phyloP scores from a whole-genome alignment of 2,329 filamentous ascomycete genomes.

The Neonectria neomacrospora region DNA sequence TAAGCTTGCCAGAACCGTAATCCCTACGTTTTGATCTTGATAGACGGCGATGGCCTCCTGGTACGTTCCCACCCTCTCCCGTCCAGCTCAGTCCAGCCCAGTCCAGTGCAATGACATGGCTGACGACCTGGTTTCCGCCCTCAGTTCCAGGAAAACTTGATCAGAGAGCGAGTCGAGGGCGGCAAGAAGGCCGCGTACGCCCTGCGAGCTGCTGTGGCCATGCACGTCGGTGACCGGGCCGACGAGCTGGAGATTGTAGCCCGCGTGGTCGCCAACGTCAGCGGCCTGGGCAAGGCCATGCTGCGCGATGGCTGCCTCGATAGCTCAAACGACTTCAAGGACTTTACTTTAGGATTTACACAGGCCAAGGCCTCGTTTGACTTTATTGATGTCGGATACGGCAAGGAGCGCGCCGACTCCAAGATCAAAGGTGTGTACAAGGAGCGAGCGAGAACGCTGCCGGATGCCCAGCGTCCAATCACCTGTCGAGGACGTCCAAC shows the following conservation, averaged over 20 bases:
- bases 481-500: neutral
- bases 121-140: conserved; percentile 21
- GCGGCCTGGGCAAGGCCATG: conserved; percentile 62
- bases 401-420: conserved; percentile 67
- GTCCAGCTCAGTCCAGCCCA: neutral
- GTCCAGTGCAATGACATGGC: neutral
- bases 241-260: conserved; percentile 64
- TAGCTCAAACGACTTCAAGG: conserved; percentile 58
- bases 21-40: conserved; percentile 68
- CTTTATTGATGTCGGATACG: conserved; percentile 70
- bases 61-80: conserved; percentile 50
- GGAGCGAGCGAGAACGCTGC: neutral
- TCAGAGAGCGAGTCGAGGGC: conserved; percentile 65
- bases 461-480: neutral
- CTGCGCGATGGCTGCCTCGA: conserved; percentile 59
- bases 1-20: conserved; percentile 59
- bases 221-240: conserved; percentile 57
- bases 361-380: conserved; percentile 69
- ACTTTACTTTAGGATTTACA: conserved; percentile 70
- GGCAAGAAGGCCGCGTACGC: conserved; percentile 64
- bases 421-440: conserved; percentile 67
- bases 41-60: conserved; percentile 72
- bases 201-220: conserved; percentile 60
- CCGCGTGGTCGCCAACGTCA: conserved; percentile 67
- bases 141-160: conserved; percentile 67